Conservation (phyloP, 495 filamentous ascomycete genomes). For the Aspergillus leporis region DNA sequence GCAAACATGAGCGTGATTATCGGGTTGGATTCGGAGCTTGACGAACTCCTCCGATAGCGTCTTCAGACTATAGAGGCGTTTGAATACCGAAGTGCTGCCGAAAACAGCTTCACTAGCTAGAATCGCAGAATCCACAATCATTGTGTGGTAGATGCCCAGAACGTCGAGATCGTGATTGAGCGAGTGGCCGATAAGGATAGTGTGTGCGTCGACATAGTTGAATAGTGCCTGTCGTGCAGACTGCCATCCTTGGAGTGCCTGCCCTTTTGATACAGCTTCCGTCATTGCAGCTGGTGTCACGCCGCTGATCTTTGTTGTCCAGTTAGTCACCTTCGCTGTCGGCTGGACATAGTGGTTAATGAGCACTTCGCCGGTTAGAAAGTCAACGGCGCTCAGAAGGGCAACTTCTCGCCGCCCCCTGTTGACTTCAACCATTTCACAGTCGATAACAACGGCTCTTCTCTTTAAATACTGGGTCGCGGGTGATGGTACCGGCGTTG, state of each 20-base stretch:
- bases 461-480: slow-evolving; percentile 6
- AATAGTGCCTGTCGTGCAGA: slow-evolving; percentile 40
- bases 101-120: slow-evolving; percentile 29
- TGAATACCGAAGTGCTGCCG: neutral
- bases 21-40: slow-evolving; percentile 31
- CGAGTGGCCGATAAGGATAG: slow-evolving; percentile 48
- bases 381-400: slow-evolving; percentile 43
- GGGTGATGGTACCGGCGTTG: slow-evolving; percentile 7
- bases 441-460: slow-evolving; percentile 32
- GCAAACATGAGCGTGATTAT: slow-evolving; percentile 36
- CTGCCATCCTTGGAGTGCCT: slow-evolving; percentile 40
- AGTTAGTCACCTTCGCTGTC: slow-evolving; percentile 29
- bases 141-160: slow-evolving; percentile 42
- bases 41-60: slow-evolving; percentile 30
- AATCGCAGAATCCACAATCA: slow-evolving; percentile 41
- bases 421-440: slow-evolving; percentile 34
- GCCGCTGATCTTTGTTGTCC: slow-evolving; percentile 40
- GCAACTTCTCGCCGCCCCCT: slow-evolving; percentile 19
- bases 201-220: slow-evolving; percentile 38
- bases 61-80: slow-evolving; percentile 34
- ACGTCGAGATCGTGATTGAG: slow-evolving; percentile 44
- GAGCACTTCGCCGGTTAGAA: slow-evolving; percentile 47
- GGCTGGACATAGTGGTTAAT: slow-evolving; percentile 44
- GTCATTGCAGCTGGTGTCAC: slow-evolving; percentile 32
- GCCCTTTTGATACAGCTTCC: slow-evolving; percentile 27